Percentiles rank a stretch among this genome's conserved stretches.
Conservation (phyloP, 1,284 basidiomycete genomes). For the Papiliotrema terrestris region DNA sequence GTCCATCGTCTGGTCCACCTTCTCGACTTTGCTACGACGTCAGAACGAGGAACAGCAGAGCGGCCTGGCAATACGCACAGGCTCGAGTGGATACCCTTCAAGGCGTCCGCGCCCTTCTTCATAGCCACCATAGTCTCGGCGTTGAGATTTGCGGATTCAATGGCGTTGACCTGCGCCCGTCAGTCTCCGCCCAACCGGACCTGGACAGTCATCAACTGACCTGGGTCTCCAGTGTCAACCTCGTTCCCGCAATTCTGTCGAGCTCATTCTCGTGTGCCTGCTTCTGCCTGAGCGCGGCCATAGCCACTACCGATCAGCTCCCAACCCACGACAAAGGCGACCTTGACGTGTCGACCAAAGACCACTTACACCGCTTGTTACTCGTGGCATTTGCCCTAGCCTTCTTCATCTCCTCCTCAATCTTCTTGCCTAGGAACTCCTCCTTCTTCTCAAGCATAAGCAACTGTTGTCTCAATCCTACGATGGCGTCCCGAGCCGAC, state of each 20-base stretch:
- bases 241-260: slow-evolving; percentile 78
- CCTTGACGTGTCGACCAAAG: neutral
- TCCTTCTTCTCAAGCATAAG: slow-evolving; percentile 99
- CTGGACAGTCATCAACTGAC: slow-evolving; percentile 33
- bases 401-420: slow-evolving; percentile 89
- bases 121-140: slow-evolving; percentile 97
- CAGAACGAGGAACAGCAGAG: slow-evolving; percentile 1
- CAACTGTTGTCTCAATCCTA: slow-evolving; percentile 77
- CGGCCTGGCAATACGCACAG: slow-evolving; percentile 60
- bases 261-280: slow-evolving; percentile 86
- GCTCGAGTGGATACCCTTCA: slow-evolving; percentile 87
- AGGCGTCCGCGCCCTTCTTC: slow-evolving; percentile 90
- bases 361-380: slow-evolving; percentile 81
- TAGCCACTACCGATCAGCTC: slow-evolving; percentile 60
- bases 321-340: neutral
- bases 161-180: slow-evolving; percentile 67
- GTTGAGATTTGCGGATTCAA: slow-evolving; percentile 97
- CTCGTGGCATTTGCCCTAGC: slow-evolving; percentile 89
- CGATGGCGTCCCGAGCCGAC: slow-evolving; percentile 79
- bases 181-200: slow-evolving; percentile 1
- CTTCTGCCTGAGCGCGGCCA: slow-evolving; percentile 90
- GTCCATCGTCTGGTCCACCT: slow-evolving; percentile 90
- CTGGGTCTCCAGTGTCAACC: slow-evolving; percentile 93
- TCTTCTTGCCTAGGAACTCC: slow-evolving; percentile 93
- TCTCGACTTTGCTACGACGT: slow-evolving; percentile 70